A percentile compares a stretch with the other conserved stretches of the same genome.
phyloP scores from a whole-genome alignment of 306 rosid genomes.

The Dalbergia oliveri region DNA sequence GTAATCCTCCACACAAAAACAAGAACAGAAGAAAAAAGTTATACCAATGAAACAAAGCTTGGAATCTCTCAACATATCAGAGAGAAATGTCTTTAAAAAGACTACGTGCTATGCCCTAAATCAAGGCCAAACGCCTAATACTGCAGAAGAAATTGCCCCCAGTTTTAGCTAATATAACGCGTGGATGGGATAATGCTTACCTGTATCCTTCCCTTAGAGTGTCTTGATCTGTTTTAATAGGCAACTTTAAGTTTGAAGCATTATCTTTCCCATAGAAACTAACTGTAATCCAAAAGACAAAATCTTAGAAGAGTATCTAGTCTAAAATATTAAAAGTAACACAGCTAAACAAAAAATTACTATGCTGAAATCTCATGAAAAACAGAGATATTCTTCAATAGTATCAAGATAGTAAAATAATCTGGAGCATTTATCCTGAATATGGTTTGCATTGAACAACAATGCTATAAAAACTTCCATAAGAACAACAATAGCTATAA shows the following conservation, averaged over 20 bases:
- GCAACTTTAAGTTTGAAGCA: slow-evolving; percentile 60
- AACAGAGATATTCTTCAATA: slow-evolving; percentile 14
- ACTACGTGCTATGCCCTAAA: background rate
- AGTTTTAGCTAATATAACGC: slow-evolving; percentile 1
- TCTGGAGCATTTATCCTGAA: slow-evolving; percentile 7
- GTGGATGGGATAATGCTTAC: slow-evolving; percentile 47
- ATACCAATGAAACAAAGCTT: background rate
- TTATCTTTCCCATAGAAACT: slow-evolving; percentile 72
- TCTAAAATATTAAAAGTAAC: slow-evolving; percentile 3
- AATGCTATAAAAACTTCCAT: slow-evolving; percentile 3
- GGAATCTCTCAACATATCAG: background rate
- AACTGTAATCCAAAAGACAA: slow-evolving; percentile 59
- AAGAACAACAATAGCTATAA: background rate
- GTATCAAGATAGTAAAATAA: slow-evolving; percentile 23
- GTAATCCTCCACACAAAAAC: too few species aligned
- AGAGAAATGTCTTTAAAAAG: background rate
- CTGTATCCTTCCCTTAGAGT: slow-evolving; percentile 90
- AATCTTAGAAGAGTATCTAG: slow-evolving; percentile 14
- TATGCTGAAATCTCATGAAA: slow-evolving; percentile 27
- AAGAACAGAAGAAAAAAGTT: too few species aligned
- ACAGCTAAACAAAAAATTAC: slow-evolving; percentile 1
- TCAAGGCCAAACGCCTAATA: background rate
- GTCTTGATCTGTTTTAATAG: slow-evolving; percentile 92
- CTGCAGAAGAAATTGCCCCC: slow-evolving; percentile 15
- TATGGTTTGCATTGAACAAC: slow-evolving; percentile 8